These are phyloP conservation scores for Lophium mytilinum DNA, from an alignment of 495 filamentous ascomycete species.

Conservation along the genomic window DNA sequence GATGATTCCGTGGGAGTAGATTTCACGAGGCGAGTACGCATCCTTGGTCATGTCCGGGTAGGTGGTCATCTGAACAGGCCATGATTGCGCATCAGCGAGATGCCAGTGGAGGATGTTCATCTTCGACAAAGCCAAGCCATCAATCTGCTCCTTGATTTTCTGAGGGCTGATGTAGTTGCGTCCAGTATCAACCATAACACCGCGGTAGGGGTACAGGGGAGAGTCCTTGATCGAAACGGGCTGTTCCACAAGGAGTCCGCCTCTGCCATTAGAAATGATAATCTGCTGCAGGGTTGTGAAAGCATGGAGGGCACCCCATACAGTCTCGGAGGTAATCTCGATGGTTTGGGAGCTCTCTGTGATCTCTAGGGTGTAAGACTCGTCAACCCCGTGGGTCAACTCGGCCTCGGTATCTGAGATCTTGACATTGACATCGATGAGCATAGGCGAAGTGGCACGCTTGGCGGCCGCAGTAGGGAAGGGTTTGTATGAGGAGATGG, in stretches of 20 bases:
- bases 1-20: constrained; percentile 37
- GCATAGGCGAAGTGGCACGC: constrained; percentile 5
- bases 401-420: constrained; percentile 37
- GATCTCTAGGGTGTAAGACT: constrained; percentile 50
- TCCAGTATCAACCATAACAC: constrained; percentile 50
- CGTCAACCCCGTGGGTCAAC: constrained; percentile 48
- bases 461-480: constrained; percentile 38
- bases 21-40: constrained; percentile 44
- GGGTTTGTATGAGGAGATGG: constrained; percentile 39
- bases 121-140: constrained; percentile 49
- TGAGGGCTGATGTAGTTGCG: constrained; percentile 48
- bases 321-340: constrained; percentile 41
- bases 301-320: constrained; percentile 50
- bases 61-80: constrained; percentile 39
- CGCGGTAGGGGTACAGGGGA: constrained; percentile 42
- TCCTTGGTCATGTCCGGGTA: constrained; percentile 49
- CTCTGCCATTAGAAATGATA: constrained; percentile 31
- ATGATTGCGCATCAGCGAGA: constrained; percentile 48
- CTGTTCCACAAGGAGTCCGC: constrained; percentile 35
- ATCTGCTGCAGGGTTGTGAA: constrained; percentile 52
- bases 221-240: constrained; percentile 36
- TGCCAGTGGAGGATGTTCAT: constrained; percentile 53
- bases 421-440: constrained; percentile 34
- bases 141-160: constrained; percentile 48
- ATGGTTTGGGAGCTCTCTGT: constrained; percentile 30